Conservation (phyloP, 208 protist species). For the Wallacemonas rigidus region DNA sequence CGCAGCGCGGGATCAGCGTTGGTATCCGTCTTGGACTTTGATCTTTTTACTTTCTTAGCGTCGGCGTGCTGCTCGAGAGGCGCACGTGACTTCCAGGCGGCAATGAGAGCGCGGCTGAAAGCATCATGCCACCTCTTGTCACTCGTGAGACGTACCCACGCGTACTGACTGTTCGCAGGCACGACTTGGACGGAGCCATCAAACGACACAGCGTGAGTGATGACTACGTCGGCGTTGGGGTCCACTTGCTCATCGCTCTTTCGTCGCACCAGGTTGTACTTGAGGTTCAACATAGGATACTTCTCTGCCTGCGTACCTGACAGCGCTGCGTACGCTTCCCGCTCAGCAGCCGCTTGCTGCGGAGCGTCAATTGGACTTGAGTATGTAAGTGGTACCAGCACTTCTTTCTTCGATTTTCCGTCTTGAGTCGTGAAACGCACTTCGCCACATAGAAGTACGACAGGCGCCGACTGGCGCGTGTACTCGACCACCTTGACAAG, state of each 20-base stretch:
- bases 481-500: slow-evolving; percentile 44
- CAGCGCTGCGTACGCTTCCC: not conserved
- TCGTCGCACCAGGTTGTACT: slow-evolving; percentile 19
- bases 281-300: slow-evolving; percentile 26
- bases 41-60: slow-evolving; percentile 11
- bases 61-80: slow-evolving; percentile 21
- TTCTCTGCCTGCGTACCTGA: not conserved
- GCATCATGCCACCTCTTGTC: slow-evolving; percentile 55
- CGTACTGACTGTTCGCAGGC: slow-evolving; percentile 47
- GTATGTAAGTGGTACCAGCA: slow-evolving; percentile 35
- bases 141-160: slow-evolving; percentile 53
- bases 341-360: slow-evolving; percentile 3
- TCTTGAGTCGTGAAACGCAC: slow-evolving; percentile 18
- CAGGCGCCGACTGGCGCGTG: slow-evolving; percentile 27
- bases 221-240: slow-evolving; percentile 32
- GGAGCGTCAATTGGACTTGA: slow-evolving; percentile 9
- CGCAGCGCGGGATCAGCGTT: not conserved
- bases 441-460: slow-evolving; percentile 37
- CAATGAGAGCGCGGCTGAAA: slow-evolving; percentile 41
- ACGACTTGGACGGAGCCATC: slow-evolving; percentile 38
- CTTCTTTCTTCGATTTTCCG: slow-evolving; percentile 32
- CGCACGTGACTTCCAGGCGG: slow-evolving; percentile 42
- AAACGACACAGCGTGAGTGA: slow-evolving; percentile 16
- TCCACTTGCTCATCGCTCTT: slow-evolving; percentile 15
- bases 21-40: slow-evolving; percentile 16